Base-by-base conservation (phyloP, 768 basidiomycete genomes). In the Coprinopsis strossmayeri region DNA sequence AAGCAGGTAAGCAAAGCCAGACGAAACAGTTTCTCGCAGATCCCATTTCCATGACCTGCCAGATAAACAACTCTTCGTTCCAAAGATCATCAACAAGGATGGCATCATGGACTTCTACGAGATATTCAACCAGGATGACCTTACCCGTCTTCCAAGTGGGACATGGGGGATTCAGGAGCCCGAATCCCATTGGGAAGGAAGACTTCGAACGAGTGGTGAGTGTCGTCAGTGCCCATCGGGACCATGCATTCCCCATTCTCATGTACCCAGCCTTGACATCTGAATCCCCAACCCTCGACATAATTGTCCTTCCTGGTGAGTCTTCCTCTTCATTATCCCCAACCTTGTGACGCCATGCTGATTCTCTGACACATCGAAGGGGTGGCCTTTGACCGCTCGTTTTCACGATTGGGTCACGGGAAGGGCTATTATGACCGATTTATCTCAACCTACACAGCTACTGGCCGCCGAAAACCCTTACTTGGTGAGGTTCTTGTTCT, bases 351-450 rank as follows among this genome's bases (percentile, higher is more conserved):
- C n/a, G n/a, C n/a, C n/a, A n/a, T n/a, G n/a, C n/a, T n/a, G n/a
- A n/a, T n/a, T n/a, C n/a, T n/a, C n/a, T n/a, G n/a, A n/a, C n/a
- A n/a, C n/a, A 25, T 40, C 18, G 24, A 61, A 84, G 88, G 84
- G 35, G 75, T 91, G 40, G 88, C 83, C 9, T 91, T 90, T 55
- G 87, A 90, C 65, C 70, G 67, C 34, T 74, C 74, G 13, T 61
- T 83, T 46, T 79, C 79, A 41, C 80, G 88, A 25, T 73, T 91
- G 24, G 88, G 88, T 9, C 86, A 89, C 54, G 87, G 88, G 20
- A 91, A 86, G 62, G 88, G 88, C 4, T 89, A 85, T 65, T 91
- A 91, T 55, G 88, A 91, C 64, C 70, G 74, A 12, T 91, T 87
- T 64, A 68, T 91, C 28, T 64, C 78, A 2, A 61, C 70, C 1